These are phyloP conservation scores for Termitomyces sp. DNA, from an alignment of 768 basidiomycete genomes.

Conservation along the genomic window DNA sequence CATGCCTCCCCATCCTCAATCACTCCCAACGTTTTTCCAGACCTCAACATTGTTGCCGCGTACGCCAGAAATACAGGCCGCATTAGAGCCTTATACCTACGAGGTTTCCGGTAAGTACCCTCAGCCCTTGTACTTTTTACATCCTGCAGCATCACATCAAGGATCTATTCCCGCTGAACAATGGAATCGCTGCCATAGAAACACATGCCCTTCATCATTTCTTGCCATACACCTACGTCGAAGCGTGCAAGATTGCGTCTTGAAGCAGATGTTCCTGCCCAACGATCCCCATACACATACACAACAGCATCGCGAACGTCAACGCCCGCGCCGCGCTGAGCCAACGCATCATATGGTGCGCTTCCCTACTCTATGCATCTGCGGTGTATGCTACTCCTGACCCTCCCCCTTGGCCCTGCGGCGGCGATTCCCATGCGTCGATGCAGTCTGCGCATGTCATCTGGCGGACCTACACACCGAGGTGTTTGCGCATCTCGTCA, in stretches of 20 bases:
- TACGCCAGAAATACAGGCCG: slow-evolving; percentile 74
- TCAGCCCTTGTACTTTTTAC: not conserved
- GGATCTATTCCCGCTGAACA: slow-evolving; percentile 97
- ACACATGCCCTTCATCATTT: slow-evolving; percentile 79
- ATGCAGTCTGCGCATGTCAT: slow-evolving; percentile 70
- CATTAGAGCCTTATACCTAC: slow-evolving; percentile 93
- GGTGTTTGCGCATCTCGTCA: slow-evolving; percentile 68
- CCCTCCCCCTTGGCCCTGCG: too few species aligned
- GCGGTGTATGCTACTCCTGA: too few species aligned
- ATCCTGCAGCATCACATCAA: slow-evolving; percentile 53
- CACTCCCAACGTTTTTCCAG: too few species aligned
- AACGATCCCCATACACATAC: slow-evolving; percentile 76
- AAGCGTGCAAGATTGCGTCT: slow-evolving; percentile 76
- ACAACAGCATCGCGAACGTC: slow-evolving; percentile 73
- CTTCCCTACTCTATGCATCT: too few species aligned
- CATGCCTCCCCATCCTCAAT: too few species aligned
- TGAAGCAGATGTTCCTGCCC: slow-evolving; percentile 74
- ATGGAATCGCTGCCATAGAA: slow-evolving; percentile 96
- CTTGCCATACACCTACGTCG: slow-evolving; percentile 77
- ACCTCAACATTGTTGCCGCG: slow-evolving; percentile 85
- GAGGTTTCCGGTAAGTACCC: slow-evolving; percentile 73
- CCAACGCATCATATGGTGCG: slow-evolving; percentile 66
- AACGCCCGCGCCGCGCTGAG: slow-evolving; percentile 64
- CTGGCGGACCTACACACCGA: slow-evolving; percentile 77
- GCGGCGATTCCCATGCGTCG: slow-evolving; percentile 69